A percentile compares a stretch with the other conserved stretches of the same genome.
Evolutionary conservation across 441 rosid species (phyloP).

Genomic region (Lepidium campestre): DNA sequence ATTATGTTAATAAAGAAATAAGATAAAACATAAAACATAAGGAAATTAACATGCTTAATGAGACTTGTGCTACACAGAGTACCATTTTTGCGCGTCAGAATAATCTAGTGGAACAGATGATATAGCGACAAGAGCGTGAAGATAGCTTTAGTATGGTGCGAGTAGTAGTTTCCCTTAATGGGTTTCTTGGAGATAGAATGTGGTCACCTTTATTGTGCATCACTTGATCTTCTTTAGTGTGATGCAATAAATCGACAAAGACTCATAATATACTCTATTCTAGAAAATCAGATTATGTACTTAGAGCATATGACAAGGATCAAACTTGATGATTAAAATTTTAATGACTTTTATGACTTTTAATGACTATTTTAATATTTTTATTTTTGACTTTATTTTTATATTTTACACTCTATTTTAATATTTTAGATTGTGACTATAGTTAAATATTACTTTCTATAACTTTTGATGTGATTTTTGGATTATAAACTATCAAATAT

Average conservation of each 20-base stretch:
- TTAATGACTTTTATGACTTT: too few relatives aligned
- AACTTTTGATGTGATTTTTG: too few relatives aligned
- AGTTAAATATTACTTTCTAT: too few relatives aligned
- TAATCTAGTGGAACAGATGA: neutral
- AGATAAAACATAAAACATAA: too few relatives aligned
- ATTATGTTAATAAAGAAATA: too few relatives aligned
- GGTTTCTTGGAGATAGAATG: neutral
- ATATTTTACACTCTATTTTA: too few relatives aligned
- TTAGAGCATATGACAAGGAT: neutral
- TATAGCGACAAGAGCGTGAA: neutral
- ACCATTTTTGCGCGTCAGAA: neutral
- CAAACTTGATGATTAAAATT: neutral
- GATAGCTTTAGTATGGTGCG: neutral
- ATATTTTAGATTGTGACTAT: too few relatives aligned
- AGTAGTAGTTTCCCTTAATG: neutral
- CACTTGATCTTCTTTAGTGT: neutral
- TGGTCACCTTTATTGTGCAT: neutral
- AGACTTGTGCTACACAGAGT: neutral
- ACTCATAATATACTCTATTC: neutral
- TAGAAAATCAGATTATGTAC: neutral
- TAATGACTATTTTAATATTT: too few relatives aligned
- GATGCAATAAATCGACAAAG: neutral
- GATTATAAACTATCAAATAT: too few relatives aligned
- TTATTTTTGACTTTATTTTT: too few relatives aligned
- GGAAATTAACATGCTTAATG: too few relatives aligned